Evolutionary conservation across 176 grass and related monocot genomes (phyloP).

Genomic region (Carex cristatella): DNA sequence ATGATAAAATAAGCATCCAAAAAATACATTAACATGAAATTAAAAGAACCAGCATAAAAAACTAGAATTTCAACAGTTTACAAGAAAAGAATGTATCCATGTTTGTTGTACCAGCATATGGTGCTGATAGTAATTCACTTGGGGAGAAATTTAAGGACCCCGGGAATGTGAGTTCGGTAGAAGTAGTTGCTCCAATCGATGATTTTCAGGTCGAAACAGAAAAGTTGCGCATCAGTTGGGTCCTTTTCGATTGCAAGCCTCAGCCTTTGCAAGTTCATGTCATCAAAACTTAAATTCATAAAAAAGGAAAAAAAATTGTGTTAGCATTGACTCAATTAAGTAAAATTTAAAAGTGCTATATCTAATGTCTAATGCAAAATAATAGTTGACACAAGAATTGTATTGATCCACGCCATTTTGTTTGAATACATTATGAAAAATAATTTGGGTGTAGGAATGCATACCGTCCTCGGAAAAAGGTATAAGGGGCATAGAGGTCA

Average conservation of each 20-base stretch:
- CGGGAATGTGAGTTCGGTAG: slow-evolving; percentile 22
- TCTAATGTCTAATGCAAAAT: background rate
- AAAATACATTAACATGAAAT: slow-evolving; percentile 2
- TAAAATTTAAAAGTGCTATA: no score
- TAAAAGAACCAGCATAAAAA: background rate
- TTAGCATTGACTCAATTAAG: background rate
- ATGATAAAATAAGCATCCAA: background rate
- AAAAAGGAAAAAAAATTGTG: background rate
- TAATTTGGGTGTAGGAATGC: background rate
- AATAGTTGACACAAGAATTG: background rate
- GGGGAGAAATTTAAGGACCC: slow-evolving; percentile 16
- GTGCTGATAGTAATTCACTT: slow-evolving; percentile 22
- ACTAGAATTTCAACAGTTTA: background rate
- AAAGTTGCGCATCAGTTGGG: background rate
- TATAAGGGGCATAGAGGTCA: slow-evolving; percentile 52
- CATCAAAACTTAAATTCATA: slow-evolving; percentile 29
- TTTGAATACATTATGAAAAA: slow-evolving; percentile 8
- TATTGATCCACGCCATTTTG: background rate
- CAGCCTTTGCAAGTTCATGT: slow-evolving; percentile 29
- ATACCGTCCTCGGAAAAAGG: slow-evolving; percentile 48
- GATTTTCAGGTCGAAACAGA: slow-evolving; percentile 29
- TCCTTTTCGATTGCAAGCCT: slow-evolving; percentile 13
- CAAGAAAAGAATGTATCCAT: background rate
- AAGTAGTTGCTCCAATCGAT: slow-evolving; percentile 34
- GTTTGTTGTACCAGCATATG: background rate